Percentiles rank a stretch among this genome's conserved stretches.
Evolutionary conservation across 768 basidiomycete genomes (phyloP).

Genomic region (Trichaptum fuscoviolaceum): DNA sequence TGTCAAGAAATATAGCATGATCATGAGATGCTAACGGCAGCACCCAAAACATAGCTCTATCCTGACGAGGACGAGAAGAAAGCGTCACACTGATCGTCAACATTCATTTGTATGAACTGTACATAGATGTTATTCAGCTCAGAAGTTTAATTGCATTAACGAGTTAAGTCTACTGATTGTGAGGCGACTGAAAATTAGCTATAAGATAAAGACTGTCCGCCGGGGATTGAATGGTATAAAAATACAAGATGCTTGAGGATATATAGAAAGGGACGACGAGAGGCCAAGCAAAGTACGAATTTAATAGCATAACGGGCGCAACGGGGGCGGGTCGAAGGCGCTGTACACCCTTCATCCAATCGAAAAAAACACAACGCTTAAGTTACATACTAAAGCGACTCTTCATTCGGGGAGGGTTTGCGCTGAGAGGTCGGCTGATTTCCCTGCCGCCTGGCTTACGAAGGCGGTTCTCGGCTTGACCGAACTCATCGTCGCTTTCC

Average conservation of each 20-base stretch:
- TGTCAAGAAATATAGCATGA: background rate
- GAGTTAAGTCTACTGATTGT: background rate
- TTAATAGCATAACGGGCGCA: too few relatives aligned
- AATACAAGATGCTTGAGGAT: background rate
- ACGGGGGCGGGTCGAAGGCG: too few relatives aligned
- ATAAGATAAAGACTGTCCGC: background rate
- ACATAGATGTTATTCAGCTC: background rate
- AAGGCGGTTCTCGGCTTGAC: background rate
- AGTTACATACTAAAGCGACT: background rate
- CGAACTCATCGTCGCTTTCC: background rate
- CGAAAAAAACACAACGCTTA: background rate
- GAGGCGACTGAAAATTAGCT: background rate
- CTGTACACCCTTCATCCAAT: background rate
- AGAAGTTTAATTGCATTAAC: background rate
- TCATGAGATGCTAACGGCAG: background rate
- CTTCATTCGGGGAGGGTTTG: background rate
- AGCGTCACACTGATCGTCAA: background rate
- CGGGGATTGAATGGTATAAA: background rate
- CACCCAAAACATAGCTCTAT: background rate
- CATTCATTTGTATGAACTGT: background rate
- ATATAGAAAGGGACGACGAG: background rate
- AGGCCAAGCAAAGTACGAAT: background rate
- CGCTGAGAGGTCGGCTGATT: background rate
- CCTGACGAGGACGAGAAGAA: slow-evolving; percentile 1
- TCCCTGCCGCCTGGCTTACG: background rate